These are phyloP conservation scores for Polygonum maritimum DNA, from an alignment of 148 eudicot genomes.

Conservation along the genomic window DNA sequence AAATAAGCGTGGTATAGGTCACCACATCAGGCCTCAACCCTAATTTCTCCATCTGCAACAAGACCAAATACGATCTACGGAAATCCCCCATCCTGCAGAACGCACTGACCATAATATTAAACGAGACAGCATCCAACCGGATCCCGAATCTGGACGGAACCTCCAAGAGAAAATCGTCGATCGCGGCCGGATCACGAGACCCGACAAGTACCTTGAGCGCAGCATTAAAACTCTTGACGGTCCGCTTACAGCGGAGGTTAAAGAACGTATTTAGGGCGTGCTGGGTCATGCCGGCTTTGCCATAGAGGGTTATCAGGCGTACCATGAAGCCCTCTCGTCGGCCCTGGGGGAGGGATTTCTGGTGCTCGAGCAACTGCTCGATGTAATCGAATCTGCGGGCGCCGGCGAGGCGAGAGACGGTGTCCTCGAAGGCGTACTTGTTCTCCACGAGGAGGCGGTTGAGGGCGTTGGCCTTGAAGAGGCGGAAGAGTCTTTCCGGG, in stretches of 20 bases:
- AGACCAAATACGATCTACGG: conserved; percentile 46
- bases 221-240: conserved; percentile 73
- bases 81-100: conserved; percentile 50
- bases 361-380: conserved; percentile 67
- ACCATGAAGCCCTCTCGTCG: conserved; percentile 77
- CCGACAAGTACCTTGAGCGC: conserved; percentile 51
- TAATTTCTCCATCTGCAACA: conserved; percentile 60
- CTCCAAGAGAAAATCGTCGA: conserved; percentile 37
- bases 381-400: conserved; percentile 52
- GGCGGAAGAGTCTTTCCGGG: conserved; percentile 53
- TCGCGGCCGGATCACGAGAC: conserved; percentile 35
- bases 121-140: conserved; percentile 44
- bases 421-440: conserved; percentile 67
- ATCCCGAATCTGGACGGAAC: conserved; percentile 39
- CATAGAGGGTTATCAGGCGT: conserved; percentile 75
- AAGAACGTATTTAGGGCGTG: conserved; percentile 59
- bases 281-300: conserved; percentile 62
- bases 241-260: conserved; percentile 68
- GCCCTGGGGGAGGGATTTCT: conserved; percentile 68
- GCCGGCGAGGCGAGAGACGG: conserved; percentile 61
- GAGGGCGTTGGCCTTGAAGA: conserved; percentile 59
- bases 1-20: conserved; percentile 72
- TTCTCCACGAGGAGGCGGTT: conserved; percentile 60
- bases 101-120: conserved; percentile 58
- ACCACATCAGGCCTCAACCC: conserved; percentile 64